phyloP scores from a whole-genome alignment of 805 yeast genomes.

The Metschnikowia arizonensis region DNA sequence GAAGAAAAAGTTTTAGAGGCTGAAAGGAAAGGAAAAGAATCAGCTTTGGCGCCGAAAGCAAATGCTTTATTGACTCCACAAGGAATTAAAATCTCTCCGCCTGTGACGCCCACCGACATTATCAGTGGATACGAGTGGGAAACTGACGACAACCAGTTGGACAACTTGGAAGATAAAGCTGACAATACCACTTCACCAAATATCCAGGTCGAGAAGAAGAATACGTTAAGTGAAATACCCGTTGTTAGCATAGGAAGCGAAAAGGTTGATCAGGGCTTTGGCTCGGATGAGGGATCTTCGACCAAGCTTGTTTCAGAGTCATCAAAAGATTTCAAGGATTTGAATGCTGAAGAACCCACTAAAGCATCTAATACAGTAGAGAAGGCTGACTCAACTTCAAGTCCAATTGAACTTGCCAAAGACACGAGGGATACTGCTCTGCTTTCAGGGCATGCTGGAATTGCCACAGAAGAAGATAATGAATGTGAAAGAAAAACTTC shows the following conservation, averaged over 20 bases:
- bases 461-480: neutral
- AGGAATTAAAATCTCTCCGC: neutral
- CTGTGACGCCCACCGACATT: neutral
- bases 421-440: neutral
- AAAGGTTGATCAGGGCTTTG: neutral
- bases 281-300: neutral
- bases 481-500: neutral
- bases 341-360: neutral
- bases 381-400: neutral
- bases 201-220: neutral
- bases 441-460: neutral
- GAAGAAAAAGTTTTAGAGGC: neutral
- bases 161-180: neutral
- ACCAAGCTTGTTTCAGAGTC: neutral
- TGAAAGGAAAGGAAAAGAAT: neutral
- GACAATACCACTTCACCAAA: neutral
- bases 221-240: neutral
- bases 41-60: neutral
- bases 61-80: neutral
- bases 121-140: slow-evolving; percentile 2
- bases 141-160: neutral
- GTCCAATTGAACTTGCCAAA: neutral
- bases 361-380: neutral
- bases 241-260: neutral
- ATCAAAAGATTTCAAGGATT: neutral